phyloP scores from a whole-genome alignment of 75 land plant species.

The Cryptomeria japonica region DNA sequence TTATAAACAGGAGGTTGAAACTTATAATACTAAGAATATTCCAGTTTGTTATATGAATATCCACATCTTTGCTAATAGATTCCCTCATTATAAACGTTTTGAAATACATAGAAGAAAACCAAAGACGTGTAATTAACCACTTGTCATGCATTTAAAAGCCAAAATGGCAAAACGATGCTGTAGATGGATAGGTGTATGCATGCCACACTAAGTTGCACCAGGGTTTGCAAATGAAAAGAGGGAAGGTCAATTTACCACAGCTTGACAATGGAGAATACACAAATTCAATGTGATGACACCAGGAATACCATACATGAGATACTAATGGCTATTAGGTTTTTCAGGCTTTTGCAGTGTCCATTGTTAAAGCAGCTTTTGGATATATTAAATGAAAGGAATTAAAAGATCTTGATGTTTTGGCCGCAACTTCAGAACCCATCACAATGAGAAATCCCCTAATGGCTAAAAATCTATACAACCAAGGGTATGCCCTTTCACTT shows the following conservation, averaged over 20 bases:
- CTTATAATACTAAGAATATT: neutral
- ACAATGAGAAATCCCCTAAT: neutral
- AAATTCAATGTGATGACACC: neutral
- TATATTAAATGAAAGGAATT: neutral
- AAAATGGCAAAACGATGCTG: neutral
- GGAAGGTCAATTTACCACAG: neutral
- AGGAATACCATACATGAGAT: neutral
- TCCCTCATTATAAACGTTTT: neutral
- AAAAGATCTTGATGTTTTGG: neutral
- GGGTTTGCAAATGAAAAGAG: neutral
- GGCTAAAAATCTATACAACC: neutral
- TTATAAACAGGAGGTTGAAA: neutral
- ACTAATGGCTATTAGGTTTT: neutral
- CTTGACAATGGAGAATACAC: neutral
- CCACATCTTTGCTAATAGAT: neutral
- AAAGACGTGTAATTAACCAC: neutral
- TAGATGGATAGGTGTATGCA: neutral
- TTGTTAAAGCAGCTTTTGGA: neutral
- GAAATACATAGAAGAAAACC: neutral
- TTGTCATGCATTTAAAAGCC: neutral
- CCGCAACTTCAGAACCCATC: neutral
- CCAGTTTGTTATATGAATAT: neutral
- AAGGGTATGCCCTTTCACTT: neutral
- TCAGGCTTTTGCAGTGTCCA: neutral
- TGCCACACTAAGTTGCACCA: neutral